phyloP scores from a whole-genome alignment of 2,329 filamentous ascomycete species.

The Aspergillus bombycis region DNA sequence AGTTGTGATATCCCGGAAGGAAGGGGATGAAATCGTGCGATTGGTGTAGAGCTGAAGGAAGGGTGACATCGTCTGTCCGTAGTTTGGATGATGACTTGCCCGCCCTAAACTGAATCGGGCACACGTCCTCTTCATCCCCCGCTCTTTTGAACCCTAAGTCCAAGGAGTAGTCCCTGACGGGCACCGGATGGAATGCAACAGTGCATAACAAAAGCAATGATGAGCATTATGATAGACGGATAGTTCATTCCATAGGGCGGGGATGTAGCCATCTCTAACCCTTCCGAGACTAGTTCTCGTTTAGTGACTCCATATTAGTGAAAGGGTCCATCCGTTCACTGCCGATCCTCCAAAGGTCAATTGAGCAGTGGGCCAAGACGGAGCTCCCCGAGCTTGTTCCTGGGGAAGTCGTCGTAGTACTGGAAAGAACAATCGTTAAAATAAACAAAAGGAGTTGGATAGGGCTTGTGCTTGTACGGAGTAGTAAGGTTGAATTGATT shows the following conservation, averaged over 20 bases:
- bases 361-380: background rate
- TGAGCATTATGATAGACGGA: background rate
- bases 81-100: background rate
- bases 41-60: background rate
- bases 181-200: background rate
- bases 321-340: background rate
- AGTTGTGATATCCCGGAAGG: background rate
- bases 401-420: background rate
- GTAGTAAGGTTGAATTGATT: background rate
- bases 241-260: background rate
- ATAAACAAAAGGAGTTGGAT: background rate
- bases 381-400: background rate
- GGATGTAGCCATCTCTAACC: background rate
- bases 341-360: background rate
- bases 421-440: background rate
- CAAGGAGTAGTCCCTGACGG: background rate
- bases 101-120: background rate
- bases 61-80: constrained; percentile 11
- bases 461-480: too few species aligned
- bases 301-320: background rate
- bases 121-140: background rate
- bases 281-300: background rate
- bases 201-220: background rate
- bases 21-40: background rate
- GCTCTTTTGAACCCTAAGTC: background rate